Evolutionary conservation across 2,329 filamentous ascomycete species (phyloP), one percentile per base, ranked within the genome.

Genomic region (Nigrospora oryzae): DNA sequence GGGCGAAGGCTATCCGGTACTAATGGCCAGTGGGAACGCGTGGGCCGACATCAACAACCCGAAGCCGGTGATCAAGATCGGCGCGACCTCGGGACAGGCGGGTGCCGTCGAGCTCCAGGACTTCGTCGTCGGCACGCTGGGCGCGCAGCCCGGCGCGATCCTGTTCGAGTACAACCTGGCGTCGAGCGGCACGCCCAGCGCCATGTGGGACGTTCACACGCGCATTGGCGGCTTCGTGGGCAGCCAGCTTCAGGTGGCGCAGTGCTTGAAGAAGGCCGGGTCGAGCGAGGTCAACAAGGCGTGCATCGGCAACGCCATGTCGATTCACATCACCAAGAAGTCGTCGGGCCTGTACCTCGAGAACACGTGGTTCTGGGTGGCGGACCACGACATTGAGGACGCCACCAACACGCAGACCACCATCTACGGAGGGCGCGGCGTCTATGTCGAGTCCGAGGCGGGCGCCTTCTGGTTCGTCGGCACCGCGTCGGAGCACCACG

Each of bases 131-230:
- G 80, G 79, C 44, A 87, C 83, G 0, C 72, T 78, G 46, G 86
- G 85, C 1, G 65, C 81, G 23, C 72, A 81, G 8, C 71, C 79
- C 1, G 86, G 86, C 5, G 86, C 85, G 1, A 70, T 83, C 8
- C 66, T 89, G 7, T 78, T 89, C 46, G 74, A 90, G 57, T 89
- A 82, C 71, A 90, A 90, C 58, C 67, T 89, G 14, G 73, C 70
- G 41, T 70, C 70, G 14, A 54, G 63, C 4, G 56, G 56, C 12
- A 57, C 55, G 33, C 71, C 73, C 3, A 67, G 67, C 4, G 80
- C 77, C 13, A 72, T 84, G 61, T 90, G 85, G 86, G 86, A 90
- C 53, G 78, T 84, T 12, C 86, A 90, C 63, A 77, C 84, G 57
- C 80, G 86, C 54, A 74, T 91, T 40, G 86, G 84, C 51, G 86